Evolutionary conservation across 441 rosid genomes (phyloP).

Genomic region (Sinapis alba): DNA sequence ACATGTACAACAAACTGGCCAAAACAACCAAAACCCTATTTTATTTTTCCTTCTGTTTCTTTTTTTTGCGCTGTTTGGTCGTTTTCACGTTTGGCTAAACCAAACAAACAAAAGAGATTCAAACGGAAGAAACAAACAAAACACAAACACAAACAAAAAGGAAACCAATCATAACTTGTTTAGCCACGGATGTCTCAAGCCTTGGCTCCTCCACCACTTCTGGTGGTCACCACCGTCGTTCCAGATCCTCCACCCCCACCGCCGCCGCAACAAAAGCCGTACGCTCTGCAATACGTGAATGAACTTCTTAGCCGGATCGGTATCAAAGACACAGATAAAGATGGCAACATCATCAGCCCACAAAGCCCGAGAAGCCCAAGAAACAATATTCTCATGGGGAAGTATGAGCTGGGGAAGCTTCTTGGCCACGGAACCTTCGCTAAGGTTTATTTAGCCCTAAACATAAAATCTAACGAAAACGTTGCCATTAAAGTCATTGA

Average conservation of each 20-base stretch:
- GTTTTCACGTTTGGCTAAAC: not conserved
- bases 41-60: not conserved
- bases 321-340: not conserved
- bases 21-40: slow-evolving; percentile 1
- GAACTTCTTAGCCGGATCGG: not conserved
- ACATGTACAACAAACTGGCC: not conserved
- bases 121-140: not conserved
- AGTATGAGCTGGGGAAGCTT: not conserved
- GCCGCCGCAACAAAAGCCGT: not conserved
- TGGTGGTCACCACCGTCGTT: not conserved
- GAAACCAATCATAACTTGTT: not conserved
- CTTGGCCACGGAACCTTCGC: slow-evolving; percentile 1
- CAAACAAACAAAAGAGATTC: not conserved
- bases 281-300: not conserved
- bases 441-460: not conserved
- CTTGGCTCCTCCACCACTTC: not conserved
- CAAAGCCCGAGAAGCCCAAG: not conserved
- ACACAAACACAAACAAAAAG: not conserved
- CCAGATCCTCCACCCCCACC: not conserved
- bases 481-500: not conserved
- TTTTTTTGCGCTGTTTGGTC: not conserved
- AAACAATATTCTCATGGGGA: not conserved
- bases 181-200: not conserved
- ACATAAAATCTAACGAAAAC: not conserved
- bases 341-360: not conserved